Evolutionary conservation across 768 basidiomycete species (phyloP), one percentile per base, ranked within the genome.

Genomic region (Boletus rufocinnamomeus): DNA sequence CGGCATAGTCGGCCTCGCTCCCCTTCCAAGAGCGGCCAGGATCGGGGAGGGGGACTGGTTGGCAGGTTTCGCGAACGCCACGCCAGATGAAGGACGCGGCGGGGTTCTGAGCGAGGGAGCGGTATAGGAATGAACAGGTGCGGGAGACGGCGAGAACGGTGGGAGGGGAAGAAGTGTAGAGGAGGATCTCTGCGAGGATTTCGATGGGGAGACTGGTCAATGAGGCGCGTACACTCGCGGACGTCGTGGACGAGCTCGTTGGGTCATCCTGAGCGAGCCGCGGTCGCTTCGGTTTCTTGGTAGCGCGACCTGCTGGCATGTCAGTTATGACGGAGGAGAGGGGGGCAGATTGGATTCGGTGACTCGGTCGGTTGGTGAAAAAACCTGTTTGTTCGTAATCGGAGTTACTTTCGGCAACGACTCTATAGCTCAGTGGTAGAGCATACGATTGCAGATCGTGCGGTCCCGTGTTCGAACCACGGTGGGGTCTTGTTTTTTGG

Each of bases 91-190:
- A 86, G 4, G 69, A 66, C 0, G 80, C 78, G 4, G 77, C 63
- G 8, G 74, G 71, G 23, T 79, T 77, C 47, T 72, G 69, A 2
- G 80, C 73, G 4, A 90, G 77, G 0, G 80, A 79, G 3, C 64
- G 65, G 64, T 82, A 81, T 11, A 88, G 75, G 59, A 73, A 77
- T 58, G 82, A 84, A 76, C 77, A 84, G 40, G 80, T 80, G 8
- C 86, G 80, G 13, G 86, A 77, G 6, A 88, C 72, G 2, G 87
- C 78, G 38, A 89, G 77, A 14, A 88, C 73, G 58, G 85, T 83
- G 50, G 76, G 75, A 2, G 85, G 79, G 0, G 84, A 87, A 6
- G 70, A 59, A 0, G 82, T 81, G 50, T 74, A 72, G 8, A 82
- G 68, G 21, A 89, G 78, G 49, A 89, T 80, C 63, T 88, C 87